Base-by-base conservation (phyloP, 352 stramenopile genomes). In the Phytophthora ramorum region DNA sequence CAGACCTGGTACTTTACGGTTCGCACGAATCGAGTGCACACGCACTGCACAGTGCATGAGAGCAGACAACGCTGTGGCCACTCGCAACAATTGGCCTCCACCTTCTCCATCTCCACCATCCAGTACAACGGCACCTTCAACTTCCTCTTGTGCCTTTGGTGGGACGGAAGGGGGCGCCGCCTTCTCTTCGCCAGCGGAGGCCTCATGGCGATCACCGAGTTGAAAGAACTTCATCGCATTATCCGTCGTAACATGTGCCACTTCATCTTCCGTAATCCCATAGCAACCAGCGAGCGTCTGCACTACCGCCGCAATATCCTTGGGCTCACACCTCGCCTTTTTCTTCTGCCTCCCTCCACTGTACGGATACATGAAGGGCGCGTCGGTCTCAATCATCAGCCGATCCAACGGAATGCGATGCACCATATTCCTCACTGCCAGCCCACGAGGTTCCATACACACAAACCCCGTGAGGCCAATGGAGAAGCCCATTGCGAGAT, bases 11-110 rank as follows among this genome's bases (percentile, higher is more conserved):
- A 85, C 76, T 19, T 83, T 82, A 34, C 91, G 75, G 34, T 85
- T 87, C 3, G 79, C 79, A 45, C 89, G 81, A 54, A 97, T 96
- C 10, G 87, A 92, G 37, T 83, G 69, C n/a, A 98, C 81, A 0
- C 59, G 67, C 7, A 98, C 66, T 24, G 73, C 56, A 17, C 81
- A 80, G 22, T 77, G 61, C 30, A 93, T 66, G 24, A 97, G 79
- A 3, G 79, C 71, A 7, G 84, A 86, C 16, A 96, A 81, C 0
- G 78, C 79, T 37, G 89, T 83, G 1, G 90, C 73, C 30, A 97
- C 89, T 4, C 92, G 90, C 22, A 97, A 66, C 28, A 98, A 76
- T 58, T 98, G 93, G 0, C 93, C 93, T 49, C 93, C 93, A 45
- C 93, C 93, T 78, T 98, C 93, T 26, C 85, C 80, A 14, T 65